These are phyloP conservation scores for Xylaria sp. DNA, from an alignment of 2,329 filamentous ascomycete species.

Conservation along the genomic window DNA sequence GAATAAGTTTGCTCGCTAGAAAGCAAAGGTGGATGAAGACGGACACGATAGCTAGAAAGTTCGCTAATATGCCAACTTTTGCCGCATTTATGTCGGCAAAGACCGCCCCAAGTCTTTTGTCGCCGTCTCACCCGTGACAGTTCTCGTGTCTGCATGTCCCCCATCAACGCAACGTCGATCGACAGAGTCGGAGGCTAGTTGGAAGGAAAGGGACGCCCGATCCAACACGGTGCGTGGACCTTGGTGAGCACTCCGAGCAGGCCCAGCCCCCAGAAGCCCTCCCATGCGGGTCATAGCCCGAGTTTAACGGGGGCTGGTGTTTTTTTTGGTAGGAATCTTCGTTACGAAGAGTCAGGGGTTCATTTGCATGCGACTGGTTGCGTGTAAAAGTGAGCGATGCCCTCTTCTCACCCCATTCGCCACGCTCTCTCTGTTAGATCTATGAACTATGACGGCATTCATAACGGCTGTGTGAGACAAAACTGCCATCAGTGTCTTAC, in stretches of 20 bases:
- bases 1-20: background rate
- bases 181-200: slow-evolving; percentile 6
- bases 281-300: slow-evolving; percentile 13
- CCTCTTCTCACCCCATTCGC: background rate
- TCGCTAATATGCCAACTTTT: background rate
- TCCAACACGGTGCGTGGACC: background rate
- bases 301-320: background rate
- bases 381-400: background rate
- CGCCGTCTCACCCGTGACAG: background rate
- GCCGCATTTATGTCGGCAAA: slow-evolving; percentile 20
- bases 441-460: slow-evolving; percentile 12
- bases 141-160: slow-evolving; percentile 14
- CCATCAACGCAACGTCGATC: slow-evolving; percentile 10
- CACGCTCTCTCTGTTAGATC: background rate
- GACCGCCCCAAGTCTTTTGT: background rate
- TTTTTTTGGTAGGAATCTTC: background rate
- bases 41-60: background rate
- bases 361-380: background rate
- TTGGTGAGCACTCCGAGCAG: background rate
- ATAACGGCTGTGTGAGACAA: background rate
- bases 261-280: slow-evolving; percentile 10
- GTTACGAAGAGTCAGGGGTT: slow-evolving; percentile 13
- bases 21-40: slow-evolving; percentile 22
- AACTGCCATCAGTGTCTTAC: background rate
- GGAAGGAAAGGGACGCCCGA: background rate